A percentile compares a stretch with the other conserved stretches of the same genome.
Conservation (phyloP, 2,329 filamentous ascomycete species). For the Phaeophleospora eucalypticola region DNA sequence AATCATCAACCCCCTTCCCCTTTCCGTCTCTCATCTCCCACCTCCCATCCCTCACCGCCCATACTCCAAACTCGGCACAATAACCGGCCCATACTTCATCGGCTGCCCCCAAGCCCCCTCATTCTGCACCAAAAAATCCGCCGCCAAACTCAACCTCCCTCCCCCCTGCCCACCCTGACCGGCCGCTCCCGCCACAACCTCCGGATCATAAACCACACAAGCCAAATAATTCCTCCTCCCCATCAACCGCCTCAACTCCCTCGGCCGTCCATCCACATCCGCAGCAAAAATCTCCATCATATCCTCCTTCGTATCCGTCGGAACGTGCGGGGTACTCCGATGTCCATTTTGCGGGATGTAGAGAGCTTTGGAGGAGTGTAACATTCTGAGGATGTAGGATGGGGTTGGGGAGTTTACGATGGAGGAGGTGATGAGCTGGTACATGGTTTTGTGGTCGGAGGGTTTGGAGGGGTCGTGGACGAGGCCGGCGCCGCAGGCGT, state of each 20-base stretch:
- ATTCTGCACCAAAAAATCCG: constrained; percentile 95
- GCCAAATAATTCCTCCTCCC: constrained; percentile 87
- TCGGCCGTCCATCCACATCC: constrained; percentile 76
- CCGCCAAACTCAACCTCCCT: constrained; percentile 71
- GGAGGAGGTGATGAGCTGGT: constrained; percentile 89
- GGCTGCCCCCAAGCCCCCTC: constrained; percentile 76
- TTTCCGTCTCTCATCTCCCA: too few relatives aligned
- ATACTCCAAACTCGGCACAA: constrained; percentile 68
- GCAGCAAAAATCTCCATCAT: constrained; percentile 99
- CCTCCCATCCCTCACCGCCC: constrained; percentile 34
- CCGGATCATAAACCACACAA: constrained; percentile 90
- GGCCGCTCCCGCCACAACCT: constrained; percentile 57
- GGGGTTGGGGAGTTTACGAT: constrained; percentile 86
- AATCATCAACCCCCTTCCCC: neutral
- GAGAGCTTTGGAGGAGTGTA: constrained; percentile 91
- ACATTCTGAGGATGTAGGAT: constrained; percentile 82
- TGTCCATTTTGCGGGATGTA: constrained; percentile 90
- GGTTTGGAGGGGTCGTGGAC: constrained; percentile 91
- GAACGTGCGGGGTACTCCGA: constrained; percentile 52
- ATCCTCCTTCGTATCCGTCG: constrained; percentile 94
- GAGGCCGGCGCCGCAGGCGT: constrained; percentile 84
- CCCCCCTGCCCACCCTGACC: constrained; percentile 33
- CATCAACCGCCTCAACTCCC: constrained; percentile 91
- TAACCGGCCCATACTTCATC: constrained; percentile 95
- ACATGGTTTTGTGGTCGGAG: constrained; percentile 97